These are phyloP conservation scores for Alternaria consortialis DNA, from an alignment of 2,329 filamentous ascomycete species.

Conservation along the genomic window DNA sequence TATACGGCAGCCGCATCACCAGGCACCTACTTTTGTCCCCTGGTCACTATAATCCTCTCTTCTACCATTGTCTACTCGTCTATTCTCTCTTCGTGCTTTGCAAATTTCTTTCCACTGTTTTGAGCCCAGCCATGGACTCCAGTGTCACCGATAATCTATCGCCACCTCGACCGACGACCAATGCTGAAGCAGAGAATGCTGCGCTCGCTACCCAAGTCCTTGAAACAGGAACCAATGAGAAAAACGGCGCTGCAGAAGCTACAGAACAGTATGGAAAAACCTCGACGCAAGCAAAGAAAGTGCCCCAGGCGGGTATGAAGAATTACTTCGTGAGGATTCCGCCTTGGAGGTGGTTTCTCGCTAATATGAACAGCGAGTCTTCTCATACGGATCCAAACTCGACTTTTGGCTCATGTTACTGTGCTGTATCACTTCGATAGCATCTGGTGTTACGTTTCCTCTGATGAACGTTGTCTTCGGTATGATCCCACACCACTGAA, in stretches of 20 bases:
- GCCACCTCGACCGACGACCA: constrained; percentile 11
- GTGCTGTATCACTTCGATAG: constrained; percentile 44
- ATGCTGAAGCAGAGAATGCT: constrained; percentile 9
- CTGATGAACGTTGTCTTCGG: constrained; percentile 70
- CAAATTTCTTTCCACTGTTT: background rate
- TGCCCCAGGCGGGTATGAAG: constrained; percentile 29
- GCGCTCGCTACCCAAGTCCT: constrained; percentile 9
- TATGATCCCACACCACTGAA: constrained; percentile 19
- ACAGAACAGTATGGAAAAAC: constrained; percentile 13
- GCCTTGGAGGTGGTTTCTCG: background rate
- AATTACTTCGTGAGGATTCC: constrained; percentile 46
- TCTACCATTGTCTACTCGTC: background rate
- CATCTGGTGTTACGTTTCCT: constrained; percentile 54
- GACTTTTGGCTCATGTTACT: constrained; percentile 42
- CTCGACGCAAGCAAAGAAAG: constrained; percentile 25
- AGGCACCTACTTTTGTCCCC: constrained; percentile 20
- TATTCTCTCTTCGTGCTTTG: background rate
- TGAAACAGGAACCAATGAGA: background rate
- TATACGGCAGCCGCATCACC: background rate
- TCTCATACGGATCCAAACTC: constrained; percentile 44
- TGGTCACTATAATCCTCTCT: background rate
- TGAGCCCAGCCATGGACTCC: constrained; percentile 3
- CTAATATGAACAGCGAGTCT: constrained; percentile 40
- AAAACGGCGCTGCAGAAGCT: constrained; percentile 4
- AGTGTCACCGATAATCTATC: background rate